Evolutionary conservation across 2,329 filamentous ascomycete genomes (phyloP).

Genomic region (Hymenoscyphus fraxineus): DNA sequence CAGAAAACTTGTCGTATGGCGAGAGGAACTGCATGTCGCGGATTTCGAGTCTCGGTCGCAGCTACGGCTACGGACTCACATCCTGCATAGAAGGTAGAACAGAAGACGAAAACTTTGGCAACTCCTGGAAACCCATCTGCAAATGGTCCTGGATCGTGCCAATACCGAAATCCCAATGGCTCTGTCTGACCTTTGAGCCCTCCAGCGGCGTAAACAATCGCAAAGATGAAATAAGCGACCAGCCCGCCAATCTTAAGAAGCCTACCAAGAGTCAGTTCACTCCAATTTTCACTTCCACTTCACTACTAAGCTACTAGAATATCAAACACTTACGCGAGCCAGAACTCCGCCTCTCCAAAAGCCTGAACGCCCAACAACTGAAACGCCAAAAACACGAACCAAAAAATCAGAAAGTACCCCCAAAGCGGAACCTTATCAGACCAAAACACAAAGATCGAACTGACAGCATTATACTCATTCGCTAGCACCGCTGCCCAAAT

Average conservation of each 20-base stretch:
- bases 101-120: constrained; percentile 64
- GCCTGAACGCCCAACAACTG: constrained; percentile 69
- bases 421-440: constrained; percentile 56
- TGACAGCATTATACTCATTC: constrained; percentile 69
- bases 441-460: constrained; percentile 64
- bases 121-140: constrained; percentile 64
- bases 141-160: constrained; percentile 68
- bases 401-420: constrained; percentile 72
- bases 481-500: constrained; percentile 46
- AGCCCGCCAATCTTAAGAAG: constrained; percentile 68
- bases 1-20: constrained; percentile 92
- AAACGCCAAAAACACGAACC: constrained; percentile 64
- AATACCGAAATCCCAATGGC: constrained; percentile 64
- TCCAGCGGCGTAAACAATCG: constrained; percentile 66
- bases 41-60: constrained; percentile 50
- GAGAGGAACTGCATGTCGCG: constrained; percentile 42
- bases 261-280: constrained; percentile 37
- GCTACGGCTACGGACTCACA: constrained; percentile 58
- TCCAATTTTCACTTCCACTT: not conserved
- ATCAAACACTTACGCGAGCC: constrained; percentile 50
- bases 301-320: too few relatives aligned
- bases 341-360: constrained; percentile 78
- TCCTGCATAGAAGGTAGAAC: constrained; percentile 68
- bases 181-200: constrained; percentile 57
- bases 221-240: constrained; percentile 69